Evolutionary conservation across 2,329 filamentous ascomycete species (phyloP), one percentile per base, ranked within the genome.

Genomic region (Gaeumannomyces tritici): DNA sequence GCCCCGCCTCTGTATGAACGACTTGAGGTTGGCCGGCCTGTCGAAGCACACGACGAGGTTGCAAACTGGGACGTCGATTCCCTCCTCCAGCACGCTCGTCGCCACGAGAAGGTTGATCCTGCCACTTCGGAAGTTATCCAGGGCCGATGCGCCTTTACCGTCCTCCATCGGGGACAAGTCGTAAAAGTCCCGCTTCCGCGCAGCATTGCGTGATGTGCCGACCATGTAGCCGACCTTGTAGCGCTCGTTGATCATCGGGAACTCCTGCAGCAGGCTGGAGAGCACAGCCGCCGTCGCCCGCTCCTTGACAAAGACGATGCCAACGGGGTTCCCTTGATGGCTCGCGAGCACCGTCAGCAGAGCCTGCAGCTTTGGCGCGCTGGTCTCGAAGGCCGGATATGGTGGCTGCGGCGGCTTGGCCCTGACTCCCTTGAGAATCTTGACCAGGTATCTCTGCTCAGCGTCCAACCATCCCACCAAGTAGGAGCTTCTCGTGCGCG

Each of bases 281-380:
- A 93, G 74, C 4, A 89, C 80, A 8, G 78, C 79, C 0, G 86
- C 86, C 0, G 83, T 85, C 1, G 80, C 80, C 60, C 87, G 76
- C 68, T 89, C 83, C 63, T 82, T 77, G 28, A 84, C 89, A 66
- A 93, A 93, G 0, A 92, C 73, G 21, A 93, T 85, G 0, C 86
- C 85, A 4, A 82, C 79, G 0, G 78, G 72, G 1, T 73, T 70
- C 1, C 78, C 71, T 2, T 80, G 71, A 15, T 74, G 70, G 1
- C 69, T 68, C 1, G 83, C 66, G 21, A 89, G 79, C 5, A 82
- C 74, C 5, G 72, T 63, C 3, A 91, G 72, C 21, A 93, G 75
- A 7, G 74, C 72, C 24, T 70, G 67, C 2, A 83, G 76, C 68
- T 91, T 91, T n/a, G 80, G 69, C 0, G 88, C 86, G 0, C 88